These are phyloP conservation scores for Auricularia auricula-judae DNA, from an alignment of 768 basidiomycete genomes.

Conservation along the genomic window DNA sequence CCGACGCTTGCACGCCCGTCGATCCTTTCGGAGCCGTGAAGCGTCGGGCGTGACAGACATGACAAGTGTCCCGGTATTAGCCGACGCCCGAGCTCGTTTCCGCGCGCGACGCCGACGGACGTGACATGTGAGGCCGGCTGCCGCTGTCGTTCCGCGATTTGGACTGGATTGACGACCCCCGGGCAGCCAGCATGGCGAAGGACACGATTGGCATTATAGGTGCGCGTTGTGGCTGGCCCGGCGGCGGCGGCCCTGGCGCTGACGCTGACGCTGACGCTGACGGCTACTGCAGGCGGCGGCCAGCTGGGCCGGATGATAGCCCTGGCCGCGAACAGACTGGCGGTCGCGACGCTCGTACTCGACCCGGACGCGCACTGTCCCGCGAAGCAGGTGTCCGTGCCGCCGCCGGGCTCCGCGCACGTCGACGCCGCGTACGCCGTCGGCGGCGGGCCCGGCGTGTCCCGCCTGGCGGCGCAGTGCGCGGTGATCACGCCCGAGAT, in stretches of 20 bases:
- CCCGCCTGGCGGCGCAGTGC: conserved; percentile 64
- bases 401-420: conserved; percentile 41
- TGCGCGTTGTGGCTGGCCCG: no score
- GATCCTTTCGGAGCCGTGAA: no score
- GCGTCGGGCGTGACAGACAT: no score
- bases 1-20: no score
- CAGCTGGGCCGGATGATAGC: conserved; percentile 97
- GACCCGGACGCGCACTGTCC: conserved; percentile 73
- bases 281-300: conserved; percentile 63
- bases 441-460: conserved; percentile 41
- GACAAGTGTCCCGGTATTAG: no score
- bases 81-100: no score
- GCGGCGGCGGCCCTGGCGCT: neutral
- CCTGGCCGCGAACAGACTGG: conserved; percentile 77
- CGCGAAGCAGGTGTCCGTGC: conserved; percentile 77
- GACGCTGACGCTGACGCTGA: neutral
- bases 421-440: conserved; percentile 77
- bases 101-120: no score
- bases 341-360: conserved; percentile 73
- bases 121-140: no score
- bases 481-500: conserved; percentile 93
- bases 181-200: no score
- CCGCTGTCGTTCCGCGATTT: no score
- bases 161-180: no score
- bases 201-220: no score